Evolutionary conservation across 75 land plant species (phyloP), one percentile per base, ranked within the genome.

Genomic region (Azolla pinnata): DNA sequence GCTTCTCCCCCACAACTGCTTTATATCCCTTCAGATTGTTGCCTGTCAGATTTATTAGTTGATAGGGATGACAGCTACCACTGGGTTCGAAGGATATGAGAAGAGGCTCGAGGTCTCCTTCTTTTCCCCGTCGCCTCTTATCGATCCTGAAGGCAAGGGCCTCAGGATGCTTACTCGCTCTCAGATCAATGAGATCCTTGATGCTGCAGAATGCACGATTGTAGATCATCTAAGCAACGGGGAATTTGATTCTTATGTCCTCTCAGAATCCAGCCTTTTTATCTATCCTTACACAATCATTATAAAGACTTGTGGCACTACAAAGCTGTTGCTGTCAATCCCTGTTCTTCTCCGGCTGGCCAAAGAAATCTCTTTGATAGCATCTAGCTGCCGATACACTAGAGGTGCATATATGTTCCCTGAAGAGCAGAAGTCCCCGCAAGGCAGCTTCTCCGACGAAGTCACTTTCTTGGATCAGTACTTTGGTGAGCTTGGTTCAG

Each of bases 241-340:
- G 9, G 38, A 62, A 21, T 63, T 83, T 18, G 87, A 86, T 66
- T 86, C 90, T 0, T 86, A 86, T 57, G 83, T 86, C 42, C 80
- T 85, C 3, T 85, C 85, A 21, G 89, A 85, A 50, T 77, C 80
- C 1, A 77, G 77, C 54, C 67, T 77, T 19, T 77, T 77, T 53
- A 53, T 77, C 49, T 76, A 76, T 38, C 78, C 85, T 32, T 74
- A 68, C 70, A 83, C 80, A 71, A 59, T 86, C 38, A 73, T 83
- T 51, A 56, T 86, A 60, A 86, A 86, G 67, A 86, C 90, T 4
- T 86, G 90, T 63, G 90, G 87, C 59, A 86, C 90, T 7, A 83
- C 87, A 2, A 88, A 77, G 62, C 64, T 86, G 7, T 81, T 86
- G 7, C 58, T 64, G 14, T 61, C 90, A 8, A 58, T 86, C 45